Base-by-base conservation (phyloP, 78 protist genomes). In the Dictyostelium citrinum region DNA sequence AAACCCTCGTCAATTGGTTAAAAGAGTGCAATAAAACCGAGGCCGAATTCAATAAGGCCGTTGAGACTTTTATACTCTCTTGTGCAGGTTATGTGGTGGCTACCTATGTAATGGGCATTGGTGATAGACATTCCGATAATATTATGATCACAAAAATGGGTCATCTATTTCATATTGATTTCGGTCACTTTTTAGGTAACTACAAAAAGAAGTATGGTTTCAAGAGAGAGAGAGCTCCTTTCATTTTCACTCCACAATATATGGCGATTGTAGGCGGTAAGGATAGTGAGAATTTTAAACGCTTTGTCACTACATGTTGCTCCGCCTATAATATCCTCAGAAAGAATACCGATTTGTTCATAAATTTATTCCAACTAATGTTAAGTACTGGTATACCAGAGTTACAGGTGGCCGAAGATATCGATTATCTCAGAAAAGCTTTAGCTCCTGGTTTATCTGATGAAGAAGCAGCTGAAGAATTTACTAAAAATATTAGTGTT, bases 41-140 rank as follows among this genome's bases (percentile, higher is more conserved):
- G 27, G 31, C 29, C 5, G 86, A 46, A n/a, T 94, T 46, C 49
- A 91, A 88, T 46, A 64, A 83, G 31, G 98, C 98, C 17, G 97
- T 95, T 12, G 86, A 95, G 10, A 97, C 82, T 31, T 98, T 98
- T 76, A 86, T 83, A n/a, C 82, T 82, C 4, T 97, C 98, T 41
- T 96, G 98, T 43, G 99, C 99, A 1, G 99, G 98, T 58, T 98
- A 98, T 82, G 97, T 97, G 20, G 99, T 98, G 12, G 99, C 99
- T 16, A 98, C 99, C 24, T 98, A 96, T 78, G 99, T 98, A 0
- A 79, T 98, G 29, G 99, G 99, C 27, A 97, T 98, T 29, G 99
- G 99, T 41, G 99, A 99, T 68, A 82, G 99, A 20, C 99, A 99
- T 93, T 96, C 96, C 96, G 99, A 98, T 91, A 98, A 98, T 96